Base-by-base conservation (phyloP, 106 monocot species). In the Hemerocallis citrina region DNA sequence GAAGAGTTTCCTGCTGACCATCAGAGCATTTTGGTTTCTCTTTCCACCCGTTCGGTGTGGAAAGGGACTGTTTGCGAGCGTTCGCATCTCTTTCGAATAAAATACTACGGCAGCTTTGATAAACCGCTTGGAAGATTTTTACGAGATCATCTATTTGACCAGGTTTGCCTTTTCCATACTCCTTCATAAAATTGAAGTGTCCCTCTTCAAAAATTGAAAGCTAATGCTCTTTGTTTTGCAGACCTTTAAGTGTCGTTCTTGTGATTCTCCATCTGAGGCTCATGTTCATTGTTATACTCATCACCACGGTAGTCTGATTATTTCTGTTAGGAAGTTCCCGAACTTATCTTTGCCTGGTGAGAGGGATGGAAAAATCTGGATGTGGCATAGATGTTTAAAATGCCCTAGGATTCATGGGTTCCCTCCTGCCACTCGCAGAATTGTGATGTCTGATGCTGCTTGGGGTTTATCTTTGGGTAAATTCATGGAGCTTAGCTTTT, bases 401-500 rank as follows among this genome's bases (percentile, higher is more conserved):
- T 89, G 88, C 56, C 88, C 74, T 62, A 74, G 71, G 50, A 39
- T 43, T 51, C 65, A 72, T 66, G 88, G 88, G 11, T 74, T 83
- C 16, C 88, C 88, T 44, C 88, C 83, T 57, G 68, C 88, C 47
- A 84, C 79, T 55, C 69, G 46, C 48, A 84, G 88, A 64, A 64
- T 89, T 68, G 77, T 84, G 1, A 83, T 89, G 88, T 89, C 88
- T 63, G 80, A 80, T 80, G 88, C 83, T 64, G 80, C 83, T 48
- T 83, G 83, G 83, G 80, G 88, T 69, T 68, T 89, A 63, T 89
- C 88, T 65, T 84, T 89, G 71, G 88, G 88, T 56, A 79, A 84
- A 68, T 89, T 83, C 68, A 74, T 89, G 80, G 88, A 89, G 65
- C 83, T 89, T 61, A 84, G 88, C 49, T 84, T 89, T 74, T 88